These are phyloP conservation scores for Phaffia rhodozyma DNA, from an alignment of 1,284 basidiomycete genomes.

Conservation along the genomic window DNA sequence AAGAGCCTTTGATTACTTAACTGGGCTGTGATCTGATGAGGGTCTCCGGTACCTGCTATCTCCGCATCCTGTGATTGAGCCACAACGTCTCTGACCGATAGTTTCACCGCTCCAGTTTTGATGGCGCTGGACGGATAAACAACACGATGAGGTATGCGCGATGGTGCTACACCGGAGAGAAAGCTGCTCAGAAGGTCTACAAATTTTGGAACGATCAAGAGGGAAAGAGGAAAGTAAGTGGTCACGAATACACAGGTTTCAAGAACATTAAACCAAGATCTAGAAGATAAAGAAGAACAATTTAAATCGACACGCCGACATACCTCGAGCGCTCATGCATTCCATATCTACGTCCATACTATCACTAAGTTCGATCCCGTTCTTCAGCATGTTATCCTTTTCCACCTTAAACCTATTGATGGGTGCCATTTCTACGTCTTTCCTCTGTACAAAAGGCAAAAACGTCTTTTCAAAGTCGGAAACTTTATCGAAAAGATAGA, in stretches of 20 bases:
- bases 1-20: slow-evolving; percentile 49
- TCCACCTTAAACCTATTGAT: slow-evolving; percentile 55
- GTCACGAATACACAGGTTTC: too few relatives aligned
- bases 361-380: slow-evolving; percentile 25
- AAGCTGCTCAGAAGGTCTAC: slow-evolving; percentile 24
- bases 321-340: slow-evolving; percentile 17
- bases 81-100: slow-evolving; percentile 48
- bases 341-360: slow-evolving; percentile 28
- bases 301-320: slow-evolving; percentile 4
- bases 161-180: slow-evolving; percentile 18
- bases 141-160: background rate
- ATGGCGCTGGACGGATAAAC: slow-evolving; percentile 20
- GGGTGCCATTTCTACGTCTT: slow-evolving; percentile 55
- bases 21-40: slow-evolving; percentile 44
- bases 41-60: slow-evolving; percentile 48
- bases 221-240: background rate
- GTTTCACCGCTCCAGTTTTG: slow-evolving; percentile 31
- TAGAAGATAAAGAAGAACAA: slow-evolving; percentile 34
- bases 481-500: slow-evolving; percentile 19
- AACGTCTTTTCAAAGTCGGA: slow-evolving; percentile 62
- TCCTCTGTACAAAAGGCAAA: slow-evolving; percentile 62
- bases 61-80: slow-evolving; percentile 56
- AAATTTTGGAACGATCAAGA: background rate
- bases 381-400: slow-evolving; percentile 44
- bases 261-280: background rate